A percentile compares a stretch with the other conserved stretches of the same genome.
phyloP scores from a whole-genome alignment of 164 flowering plant species.

The Vitis rupestris region DNA sequence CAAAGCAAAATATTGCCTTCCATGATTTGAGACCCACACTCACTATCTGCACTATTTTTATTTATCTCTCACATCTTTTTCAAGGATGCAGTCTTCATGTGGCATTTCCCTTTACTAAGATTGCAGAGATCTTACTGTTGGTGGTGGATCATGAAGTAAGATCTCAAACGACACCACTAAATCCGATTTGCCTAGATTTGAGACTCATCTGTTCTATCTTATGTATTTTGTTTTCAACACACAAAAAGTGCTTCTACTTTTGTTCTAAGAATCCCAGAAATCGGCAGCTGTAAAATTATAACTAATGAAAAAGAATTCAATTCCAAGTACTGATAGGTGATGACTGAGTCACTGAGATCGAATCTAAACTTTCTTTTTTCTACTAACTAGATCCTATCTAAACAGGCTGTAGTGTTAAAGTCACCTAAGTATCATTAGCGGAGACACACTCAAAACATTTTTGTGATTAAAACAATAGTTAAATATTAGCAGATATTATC shows the following conservation, averaged over 20 bases:
- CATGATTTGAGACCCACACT: constrained; percentile 5
- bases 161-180: constrained; percentile 12
- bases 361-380: too few species aligned
- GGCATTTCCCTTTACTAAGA: constrained; percentile 1
- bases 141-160: constrained; percentile 16
- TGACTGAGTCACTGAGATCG: not conserved
- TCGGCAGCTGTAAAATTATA: not conserved
- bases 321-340: not conserved
- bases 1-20: not conserved
- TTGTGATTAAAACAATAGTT: not conserved
- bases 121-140: constrained; percentile 8
- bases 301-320: not conserved
- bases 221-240: not conserved
- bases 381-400: not conserved
- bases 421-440: not conserved
- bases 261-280: constrained; percentile 3
- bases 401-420: not conserved
- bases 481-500: not conserved
- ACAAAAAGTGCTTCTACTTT: constrained; percentile 4
- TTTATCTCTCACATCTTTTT: not conserved
- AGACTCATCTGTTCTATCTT: not conserved
- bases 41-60: not conserved
- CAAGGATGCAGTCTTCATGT: constrained; percentile 1
- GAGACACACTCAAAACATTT: not conserved
- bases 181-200: constrained; percentile 12